phyloP scores from a whole-genome alignment of 2,329 filamentous ascomycete species.

The Cladobotryum protrusum region DNA sequence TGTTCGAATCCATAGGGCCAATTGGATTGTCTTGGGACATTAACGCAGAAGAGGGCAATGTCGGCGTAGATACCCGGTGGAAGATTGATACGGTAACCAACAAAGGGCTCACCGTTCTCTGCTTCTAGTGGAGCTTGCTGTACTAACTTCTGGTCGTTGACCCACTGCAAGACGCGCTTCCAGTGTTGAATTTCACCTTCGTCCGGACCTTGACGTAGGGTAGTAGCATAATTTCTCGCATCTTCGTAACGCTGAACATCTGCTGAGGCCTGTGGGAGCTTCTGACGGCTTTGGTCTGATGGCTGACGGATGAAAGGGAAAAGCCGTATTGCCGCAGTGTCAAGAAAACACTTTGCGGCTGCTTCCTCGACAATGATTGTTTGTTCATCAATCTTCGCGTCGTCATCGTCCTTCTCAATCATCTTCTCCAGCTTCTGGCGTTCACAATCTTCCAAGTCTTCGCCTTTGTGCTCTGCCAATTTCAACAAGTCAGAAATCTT shows the following conservation, averaged over 20 bases:
- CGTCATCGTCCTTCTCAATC: too few species aligned
- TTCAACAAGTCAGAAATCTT: too few species aligned
- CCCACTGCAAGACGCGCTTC: neutral
- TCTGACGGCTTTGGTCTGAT: neutral
- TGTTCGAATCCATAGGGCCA: neutral
- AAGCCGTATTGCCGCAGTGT: neutral
- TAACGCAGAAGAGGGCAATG: neutral
- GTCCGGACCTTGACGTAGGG: neutral
- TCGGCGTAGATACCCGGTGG: neutral
- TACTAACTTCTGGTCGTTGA: neutral
- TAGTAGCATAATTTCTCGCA: neutral
- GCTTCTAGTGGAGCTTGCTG: too few species aligned
- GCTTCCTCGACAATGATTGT: too few species aligned
- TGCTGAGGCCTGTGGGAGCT: neutral
- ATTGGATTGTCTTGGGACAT: neutral
- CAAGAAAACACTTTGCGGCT: too few species aligned
- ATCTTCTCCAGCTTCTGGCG: too few species aligned
- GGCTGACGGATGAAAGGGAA: neutral
- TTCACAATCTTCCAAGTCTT: too few species aligned
- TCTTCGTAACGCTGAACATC: neutral
- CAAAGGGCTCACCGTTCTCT: neutral
- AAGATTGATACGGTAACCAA: neutral
- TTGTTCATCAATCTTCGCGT: too few species aligned
- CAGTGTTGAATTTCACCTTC: neutral
- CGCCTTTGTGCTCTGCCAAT: too few species aligned